These are phyloP conservation scores for Leptosphaerulina australis DNA, from an alignment of 2,329 filamentous ascomycete genomes.

Conservation along the genomic window DNA sequence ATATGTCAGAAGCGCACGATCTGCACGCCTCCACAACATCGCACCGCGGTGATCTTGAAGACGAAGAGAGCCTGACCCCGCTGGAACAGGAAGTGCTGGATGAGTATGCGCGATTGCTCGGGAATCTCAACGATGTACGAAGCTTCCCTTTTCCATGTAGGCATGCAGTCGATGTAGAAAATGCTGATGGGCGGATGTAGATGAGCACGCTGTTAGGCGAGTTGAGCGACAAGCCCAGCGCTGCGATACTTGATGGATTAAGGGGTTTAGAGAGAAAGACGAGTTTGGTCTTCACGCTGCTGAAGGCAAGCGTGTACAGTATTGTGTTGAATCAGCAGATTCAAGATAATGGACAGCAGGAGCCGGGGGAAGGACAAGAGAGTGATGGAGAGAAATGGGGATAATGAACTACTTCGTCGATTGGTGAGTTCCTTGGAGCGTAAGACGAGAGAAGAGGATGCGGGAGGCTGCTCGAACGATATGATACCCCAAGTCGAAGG, in stretches of 20 bases:
- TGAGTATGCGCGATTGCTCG: constrained; percentile 85
- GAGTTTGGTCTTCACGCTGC: constrained; percentile 87
- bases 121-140: constrained; percentile 86
- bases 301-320: constrained; percentile 98
- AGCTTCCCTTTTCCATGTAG: neutral
- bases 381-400: constrained; percentile 31
- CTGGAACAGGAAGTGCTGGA: constrained; percentile 94
- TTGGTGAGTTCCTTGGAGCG: neutral
- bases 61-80: constrained; percentile 62
- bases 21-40: constrained; percentile 23
- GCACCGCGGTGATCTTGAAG: constrained; percentile 16
- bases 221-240: constrained; percentile 66
- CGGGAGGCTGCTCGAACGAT: neutral
- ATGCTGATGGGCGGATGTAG: constrained; percentile 31
- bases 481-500: constrained; percentile 9
- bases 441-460: neutral
- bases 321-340: constrained; percentile 96
- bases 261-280: constrained; percentile 92
- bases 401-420: neutral
- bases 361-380: constrained; percentile 36
- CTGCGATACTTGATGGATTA: constrained; percentile 83
- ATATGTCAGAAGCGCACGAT: constrained; percentile 26
- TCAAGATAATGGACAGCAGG: constrained; percentile 32
- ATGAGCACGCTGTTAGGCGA: constrained; percentile 66
- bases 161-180: too few relatives aligned